Evolutionary conservation across 208 protist species (phyloP).

Genomic region (Naegleria gruberi): DNA sequence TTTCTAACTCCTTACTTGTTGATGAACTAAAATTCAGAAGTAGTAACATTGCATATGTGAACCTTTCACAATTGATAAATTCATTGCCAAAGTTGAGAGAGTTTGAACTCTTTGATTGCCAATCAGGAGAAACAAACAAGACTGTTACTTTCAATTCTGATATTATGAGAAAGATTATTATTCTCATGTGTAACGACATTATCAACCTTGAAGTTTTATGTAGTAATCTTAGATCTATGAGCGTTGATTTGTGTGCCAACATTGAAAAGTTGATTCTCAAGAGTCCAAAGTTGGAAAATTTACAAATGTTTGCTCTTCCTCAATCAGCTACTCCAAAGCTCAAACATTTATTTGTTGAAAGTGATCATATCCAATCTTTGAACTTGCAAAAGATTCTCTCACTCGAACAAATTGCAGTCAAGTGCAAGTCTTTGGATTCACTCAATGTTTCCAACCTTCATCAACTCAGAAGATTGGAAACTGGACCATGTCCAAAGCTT

Average conservation of each 20-base stretch:
- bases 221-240: background rate
- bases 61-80: background rate
- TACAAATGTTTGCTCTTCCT: background rate
- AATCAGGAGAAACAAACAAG: background rate
- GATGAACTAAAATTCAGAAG: background rate
- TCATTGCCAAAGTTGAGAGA: background rate
- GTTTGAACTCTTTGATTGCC: background rate
- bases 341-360: background rate
- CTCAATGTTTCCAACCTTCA: background rate
- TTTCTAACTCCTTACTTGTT: background rate
- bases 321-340: background rate
- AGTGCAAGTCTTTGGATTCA: background rate
- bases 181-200: background rate
- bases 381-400: background rate
- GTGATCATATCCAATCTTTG: background rate
- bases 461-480: background rate
- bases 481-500: background rate
- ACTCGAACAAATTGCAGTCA: background rate
- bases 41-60: background rate
- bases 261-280: background rate
- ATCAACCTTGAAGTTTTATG: background rate
- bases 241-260: background rate
- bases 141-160: background rate
- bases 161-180: background rate
- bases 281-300: background rate